These are phyloP conservation scores for Avena atlantica DNA, from an alignment of 176 grass and related monocot genomes.

Conservation along the genomic window DNA sequence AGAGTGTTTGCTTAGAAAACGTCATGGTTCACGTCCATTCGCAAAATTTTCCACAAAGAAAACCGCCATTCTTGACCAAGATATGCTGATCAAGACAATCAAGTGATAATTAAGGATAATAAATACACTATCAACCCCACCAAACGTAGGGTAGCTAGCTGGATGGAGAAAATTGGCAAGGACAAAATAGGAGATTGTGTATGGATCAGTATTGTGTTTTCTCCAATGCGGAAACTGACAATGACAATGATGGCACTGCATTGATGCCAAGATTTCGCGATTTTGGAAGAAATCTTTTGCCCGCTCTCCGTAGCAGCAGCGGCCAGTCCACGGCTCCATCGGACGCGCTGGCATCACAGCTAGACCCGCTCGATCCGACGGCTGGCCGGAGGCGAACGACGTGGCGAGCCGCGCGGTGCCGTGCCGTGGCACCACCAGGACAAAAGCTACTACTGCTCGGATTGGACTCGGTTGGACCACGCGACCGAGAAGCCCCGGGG, in stretches of 20 bases:
- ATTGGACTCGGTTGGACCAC: slow-evolving; percentile 30
- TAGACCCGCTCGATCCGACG: neutral
- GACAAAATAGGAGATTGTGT: too few species aligned
- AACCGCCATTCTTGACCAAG: too few species aligned
- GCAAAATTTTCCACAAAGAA: too few species aligned
- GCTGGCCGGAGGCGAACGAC: neutral
- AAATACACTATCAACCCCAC: too few species aligned
- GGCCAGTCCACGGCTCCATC: neutral
- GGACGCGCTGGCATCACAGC: neutral
- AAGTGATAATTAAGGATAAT: too few species aligned
- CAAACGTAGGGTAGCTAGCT: too few species aligned
- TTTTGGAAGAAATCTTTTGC: neutral
- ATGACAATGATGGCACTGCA: neutral
- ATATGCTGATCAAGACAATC: too few species aligned
- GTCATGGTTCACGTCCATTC: too few species aligned
- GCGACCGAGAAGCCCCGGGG: neutral
- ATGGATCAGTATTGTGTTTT: neutral
- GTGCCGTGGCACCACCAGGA: neutral
- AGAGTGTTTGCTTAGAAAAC: too few species aligned
- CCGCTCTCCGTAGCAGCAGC: neutral
- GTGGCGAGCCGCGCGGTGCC: neutral
- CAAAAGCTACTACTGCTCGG: neutral
- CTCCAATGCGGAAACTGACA: neutral
- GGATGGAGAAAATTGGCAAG: too few species aligned
- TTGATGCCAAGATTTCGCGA: neutral